Percentiles rank a stretch among this genome's conserved stretches.
These are phyloP conservation scores for Nothophytophthora sp. DNA, from an alignment of 352 stramenopile species.

Conservation along the genomic window DNA sequence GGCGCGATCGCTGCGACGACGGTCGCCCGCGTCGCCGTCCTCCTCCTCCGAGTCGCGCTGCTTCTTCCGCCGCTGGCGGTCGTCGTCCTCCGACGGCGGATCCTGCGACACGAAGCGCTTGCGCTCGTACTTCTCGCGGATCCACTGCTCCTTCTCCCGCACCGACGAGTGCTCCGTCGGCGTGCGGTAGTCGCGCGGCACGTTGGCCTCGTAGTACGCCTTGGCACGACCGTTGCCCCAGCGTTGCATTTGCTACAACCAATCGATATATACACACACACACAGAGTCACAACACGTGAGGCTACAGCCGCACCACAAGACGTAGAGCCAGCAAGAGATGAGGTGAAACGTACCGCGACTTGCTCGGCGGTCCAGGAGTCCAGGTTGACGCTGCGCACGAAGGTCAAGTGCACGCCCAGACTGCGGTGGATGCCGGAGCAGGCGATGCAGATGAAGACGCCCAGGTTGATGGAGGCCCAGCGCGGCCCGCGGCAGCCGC, in stretches of 20 bases:
- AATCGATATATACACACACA: no score
- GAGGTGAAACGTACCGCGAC: no score
- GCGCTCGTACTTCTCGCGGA: slow-evolving; percentile 90
- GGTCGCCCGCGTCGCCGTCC: slow-evolving; percentile 28
- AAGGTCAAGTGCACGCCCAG: slow-evolving; percentile 94
- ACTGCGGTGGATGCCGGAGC: slow-evolving; percentile 92
- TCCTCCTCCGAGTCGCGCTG: slow-evolving; percentile 47
- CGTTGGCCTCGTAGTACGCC: slow-evolving; percentile 87
- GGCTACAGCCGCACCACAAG: no score
- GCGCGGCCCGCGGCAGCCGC: slow-evolving; percentile 81
- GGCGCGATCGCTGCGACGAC: slow-evolving; percentile 9
- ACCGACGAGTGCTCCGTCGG: slow-evolving; percentile 80
- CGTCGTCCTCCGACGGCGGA: slow-evolving; percentile 11
- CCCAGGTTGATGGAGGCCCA: slow-evolving; percentile 95
- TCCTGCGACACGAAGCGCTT: slow-evolving; percentile 77
- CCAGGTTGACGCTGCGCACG: slow-evolving; percentile 92
- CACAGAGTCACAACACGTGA: no score
- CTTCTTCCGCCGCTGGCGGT: slow-evolving; percentile 37
- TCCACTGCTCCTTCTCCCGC: slow-evolving; percentile 91
- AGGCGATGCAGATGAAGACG: slow-evolving; percentile 95
- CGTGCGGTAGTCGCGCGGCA: slow-evolving; percentile 75
- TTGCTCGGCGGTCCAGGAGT: slow-evolving; percentile 92
- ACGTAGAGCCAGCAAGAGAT: no score
- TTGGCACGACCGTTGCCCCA: slow-evolving; percentile 91
- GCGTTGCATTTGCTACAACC: slow-evolving; percentile 90